Percentiles rank a stretch among this genome's conserved stretches.
phyloP scores from a whole-genome alignment of 2,329 filamentous ascomycete species.

The Sporothrix mexicana region DNA sequence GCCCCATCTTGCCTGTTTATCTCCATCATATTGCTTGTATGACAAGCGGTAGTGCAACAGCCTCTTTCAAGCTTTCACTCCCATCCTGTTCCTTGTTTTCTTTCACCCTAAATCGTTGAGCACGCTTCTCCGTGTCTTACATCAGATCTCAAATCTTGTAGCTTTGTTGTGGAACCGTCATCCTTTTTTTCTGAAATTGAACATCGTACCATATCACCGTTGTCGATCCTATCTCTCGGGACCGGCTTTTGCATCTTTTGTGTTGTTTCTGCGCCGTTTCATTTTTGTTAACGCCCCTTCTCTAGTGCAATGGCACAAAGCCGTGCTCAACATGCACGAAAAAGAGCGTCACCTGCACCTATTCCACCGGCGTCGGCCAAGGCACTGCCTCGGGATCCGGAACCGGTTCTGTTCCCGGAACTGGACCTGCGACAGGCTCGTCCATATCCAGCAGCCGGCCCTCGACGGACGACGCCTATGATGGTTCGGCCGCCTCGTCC shows the following conservation, averaged over 20 bases:
- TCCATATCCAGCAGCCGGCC: background rate
- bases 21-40: background rate
- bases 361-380: slow-evolving; percentile 38
- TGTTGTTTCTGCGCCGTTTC: background rate
- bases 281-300: background rate
- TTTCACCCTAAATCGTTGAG: background rate
- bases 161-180: background rate
- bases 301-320: slow-evolving; percentile 62
- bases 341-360: slow-evolving; percentile 54
- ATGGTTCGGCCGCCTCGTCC: background rate
- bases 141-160: background rate
- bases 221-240: background rate
- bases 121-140: background rate
- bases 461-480: background rate
- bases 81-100: background rate
- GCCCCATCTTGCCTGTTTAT: too few species aligned
- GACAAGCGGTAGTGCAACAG: slow-evolving; percentile 23
- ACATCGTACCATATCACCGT: background rate
- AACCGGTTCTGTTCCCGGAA: background rate
- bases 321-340: slow-evolving; percentile 66
- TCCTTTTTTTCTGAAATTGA: too few species aligned
- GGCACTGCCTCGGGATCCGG: background rate
- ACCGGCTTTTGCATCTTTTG: background rate
- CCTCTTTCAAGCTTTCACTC: background rate
- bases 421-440: background rate